phyloP scores from a whole-genome alignment of 78 protist genomes.

The Emiliania huxleyi region DNA sequence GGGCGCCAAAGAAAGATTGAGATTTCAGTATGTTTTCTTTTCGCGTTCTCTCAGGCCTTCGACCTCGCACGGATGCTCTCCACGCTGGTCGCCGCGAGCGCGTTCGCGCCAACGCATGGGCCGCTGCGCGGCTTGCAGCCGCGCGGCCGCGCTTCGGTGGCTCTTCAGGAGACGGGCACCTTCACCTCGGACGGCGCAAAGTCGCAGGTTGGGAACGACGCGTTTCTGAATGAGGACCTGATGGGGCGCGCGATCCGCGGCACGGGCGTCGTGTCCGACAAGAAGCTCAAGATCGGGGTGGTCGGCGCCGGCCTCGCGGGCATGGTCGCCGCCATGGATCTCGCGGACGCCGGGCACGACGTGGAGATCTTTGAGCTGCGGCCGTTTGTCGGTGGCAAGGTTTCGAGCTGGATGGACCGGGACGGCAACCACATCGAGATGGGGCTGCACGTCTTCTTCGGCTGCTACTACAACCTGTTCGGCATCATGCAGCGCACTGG shows the following conservation, averaged over 20 bases:
- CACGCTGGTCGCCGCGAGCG: too few species aligned
- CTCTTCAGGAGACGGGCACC: background rate
- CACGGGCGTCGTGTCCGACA: background rate
- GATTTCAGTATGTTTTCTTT: too few species aligned
- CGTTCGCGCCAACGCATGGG: too few species aligned
- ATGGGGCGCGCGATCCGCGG: background rate
- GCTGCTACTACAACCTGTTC: slow-evolving; percentile 54
- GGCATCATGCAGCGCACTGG: slow-evolving; percentile 36
- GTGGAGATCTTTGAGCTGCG: slow-evolving; percentile 47
- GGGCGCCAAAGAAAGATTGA: too few species aligned
- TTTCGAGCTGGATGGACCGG: slow-evolving; percentile 33
- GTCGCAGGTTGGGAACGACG: slow-evolving; percentile 11
- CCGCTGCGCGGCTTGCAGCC: too few species aligned
- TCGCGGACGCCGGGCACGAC: slow-evolving; percentile 42
- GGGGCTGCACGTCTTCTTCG: slow-evolving; percentile 59
- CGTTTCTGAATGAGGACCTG: slow-evolving; percentile 29
- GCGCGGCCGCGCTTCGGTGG: too few species aligned
- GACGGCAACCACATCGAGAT: slow-evolving; percentile 56
- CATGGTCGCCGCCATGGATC: slow-evolving; percentile 50
- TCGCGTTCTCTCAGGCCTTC: too few species aligned
- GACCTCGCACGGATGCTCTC: too few species aligned
- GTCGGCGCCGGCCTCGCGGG: slow-evolving; percentile 48
- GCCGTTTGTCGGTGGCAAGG: slow-evolving; percentile 47
- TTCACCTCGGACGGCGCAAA: background rate
- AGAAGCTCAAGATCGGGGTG: slow-evolving; percentile 14